Base-by-base conservation (phyloP, 2,329 filamentous ascomycete species). In the Cordyceps farinosa region DNA sequence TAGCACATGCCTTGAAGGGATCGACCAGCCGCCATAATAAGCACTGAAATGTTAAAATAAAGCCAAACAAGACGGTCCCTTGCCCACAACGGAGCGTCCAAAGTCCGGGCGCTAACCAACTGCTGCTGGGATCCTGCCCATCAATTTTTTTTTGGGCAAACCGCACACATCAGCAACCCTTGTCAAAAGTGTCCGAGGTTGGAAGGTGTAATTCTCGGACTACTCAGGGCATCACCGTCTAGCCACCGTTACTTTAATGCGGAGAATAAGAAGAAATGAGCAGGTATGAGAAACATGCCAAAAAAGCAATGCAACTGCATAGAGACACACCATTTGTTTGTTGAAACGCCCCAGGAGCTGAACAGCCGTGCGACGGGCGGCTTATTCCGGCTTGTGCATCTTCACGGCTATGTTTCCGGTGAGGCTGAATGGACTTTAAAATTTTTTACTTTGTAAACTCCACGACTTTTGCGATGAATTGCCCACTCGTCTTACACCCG, bases 391-490 rank as follows among this genome's bases (percentile, higher is more conserved):
- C 22, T 50, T 22, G n/a, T 50, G 45, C 56, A 22, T 29, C 48
- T 42, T 53, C 38, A 44, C 47, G 58, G 58, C 48, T 36, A 27
- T 45, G 27, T 15, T 61, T 50, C 48, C 48, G 58, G 57, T 60
- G 57, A 60, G 47, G 57, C 57, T 60, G 47, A 50, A 52, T 30
- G 29, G 10, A 17, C 54, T 47, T 22, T 13, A 27, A 48, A 58
- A 8, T 22, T 56, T n/a, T 11, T 34, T 29, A 4, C 13, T 38
- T 13, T 53, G 1, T 22, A 27, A 27, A 15, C 50, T 6, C 32
- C 15, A n/a, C 5, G 11, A 36, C 8, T 36, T 32, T 27, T 36
- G 32, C 4, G 17, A 5, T 34, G 22, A 48, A 48, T 29, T 48
- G 22, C 45, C 10, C 45, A 11, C 40, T 44, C 27, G 45, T 3